A percentile compares a stretch with the other conserved stretches of the same genome.
Conservation (phyloP, 768 basidiomycete genomes). For the Termitomyces sp. region DNA sequence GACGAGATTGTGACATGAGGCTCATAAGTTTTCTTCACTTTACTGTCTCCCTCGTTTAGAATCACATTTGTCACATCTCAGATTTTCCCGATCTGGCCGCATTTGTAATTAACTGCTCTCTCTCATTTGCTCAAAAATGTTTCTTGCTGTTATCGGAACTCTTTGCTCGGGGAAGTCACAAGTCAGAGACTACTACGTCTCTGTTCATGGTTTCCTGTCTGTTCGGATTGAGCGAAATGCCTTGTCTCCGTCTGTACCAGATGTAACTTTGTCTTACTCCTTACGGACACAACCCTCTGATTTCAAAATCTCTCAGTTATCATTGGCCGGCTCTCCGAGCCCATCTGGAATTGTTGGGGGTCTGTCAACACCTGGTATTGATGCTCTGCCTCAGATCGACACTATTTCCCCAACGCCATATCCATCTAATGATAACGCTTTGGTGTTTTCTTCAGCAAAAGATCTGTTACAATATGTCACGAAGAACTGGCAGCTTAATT, state of each 20-base stretch:
- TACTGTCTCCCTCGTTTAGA: constrained; percentile 4
- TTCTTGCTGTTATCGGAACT: constrained; percentile 65
- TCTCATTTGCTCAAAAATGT: constrained; percentile 33
- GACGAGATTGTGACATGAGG: constrained; percentile 8
- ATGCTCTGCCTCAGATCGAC: not conserved
- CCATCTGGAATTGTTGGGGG: not conserved
- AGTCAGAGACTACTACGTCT: constrained; percentile 54
- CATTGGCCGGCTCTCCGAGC: not conserved
- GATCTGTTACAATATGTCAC: constrained; percentile 74
- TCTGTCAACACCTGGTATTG: not conserved
- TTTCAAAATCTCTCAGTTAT: not conserved
- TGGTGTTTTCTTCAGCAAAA: constrained; percentile 40
- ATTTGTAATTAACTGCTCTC: too few relatives aligned
- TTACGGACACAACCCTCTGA: not conserved
- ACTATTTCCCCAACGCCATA: constrained; percentile 6
- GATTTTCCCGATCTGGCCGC: not conserved
- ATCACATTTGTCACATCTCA: constrained; percentile 16
- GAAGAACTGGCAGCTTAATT: constrained; percentile 70
- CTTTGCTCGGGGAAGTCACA: constrained; percentile 55
- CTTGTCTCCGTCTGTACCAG: not conserved
- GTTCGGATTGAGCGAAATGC: constrained; percentile 33
- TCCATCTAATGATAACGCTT: constrained; percentile 8
- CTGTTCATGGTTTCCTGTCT: constrained; percentile 49
- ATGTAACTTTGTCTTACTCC: not conserved
- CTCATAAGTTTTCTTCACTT: constrained; percentile 7